Conservation (phyloP, 306 rosid species). For the Benincasa hispida region DNA sequence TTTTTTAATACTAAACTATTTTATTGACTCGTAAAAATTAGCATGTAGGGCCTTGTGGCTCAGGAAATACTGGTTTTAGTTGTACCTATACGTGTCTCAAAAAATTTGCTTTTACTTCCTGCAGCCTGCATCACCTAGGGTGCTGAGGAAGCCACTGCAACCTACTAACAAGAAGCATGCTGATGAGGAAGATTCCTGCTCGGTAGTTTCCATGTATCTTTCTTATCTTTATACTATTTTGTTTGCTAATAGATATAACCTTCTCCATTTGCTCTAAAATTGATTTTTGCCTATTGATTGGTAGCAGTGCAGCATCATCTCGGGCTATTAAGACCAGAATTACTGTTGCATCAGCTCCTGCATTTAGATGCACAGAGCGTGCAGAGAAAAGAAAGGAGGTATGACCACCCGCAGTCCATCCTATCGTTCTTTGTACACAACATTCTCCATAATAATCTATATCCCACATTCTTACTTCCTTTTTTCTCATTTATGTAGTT, state of each 20-base stretch:
- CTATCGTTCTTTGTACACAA: not conserved
- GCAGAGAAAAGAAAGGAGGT: constrained; percentile 97
- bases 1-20: not conserved
- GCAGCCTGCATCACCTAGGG: constrained; percentile 52
- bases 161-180: constrained; percentile 76
- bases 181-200: constrained; percentile 87
- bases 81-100: not conserved
- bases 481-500: constrained; percentile 34
- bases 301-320: constrained; percentile 41
- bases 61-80: not conserved
- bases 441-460: not conserved
- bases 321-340: constrained; percentile 35
- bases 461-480: not conserved
- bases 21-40: not conserved
- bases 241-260: not conserved
- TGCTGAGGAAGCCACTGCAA: constrained; percentile 55
- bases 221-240: constrained; percentile 17
- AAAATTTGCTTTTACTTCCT: constrained; percentile 7
- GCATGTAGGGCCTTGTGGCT: not conserved
- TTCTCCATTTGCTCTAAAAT: constrained; percentile 7
- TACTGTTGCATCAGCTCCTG: constrained; percentile 66
- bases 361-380: constrained; percentile 61
- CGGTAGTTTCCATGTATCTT: constrained; percentile 81
- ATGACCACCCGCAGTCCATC: constrained; percentile 10
- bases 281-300: constrained; percentile 31